These are phyloP conservation scores for Asterochloris erici DNA, from an alignment of 139 green algal species.

Conservation along the genomic window DNA sequence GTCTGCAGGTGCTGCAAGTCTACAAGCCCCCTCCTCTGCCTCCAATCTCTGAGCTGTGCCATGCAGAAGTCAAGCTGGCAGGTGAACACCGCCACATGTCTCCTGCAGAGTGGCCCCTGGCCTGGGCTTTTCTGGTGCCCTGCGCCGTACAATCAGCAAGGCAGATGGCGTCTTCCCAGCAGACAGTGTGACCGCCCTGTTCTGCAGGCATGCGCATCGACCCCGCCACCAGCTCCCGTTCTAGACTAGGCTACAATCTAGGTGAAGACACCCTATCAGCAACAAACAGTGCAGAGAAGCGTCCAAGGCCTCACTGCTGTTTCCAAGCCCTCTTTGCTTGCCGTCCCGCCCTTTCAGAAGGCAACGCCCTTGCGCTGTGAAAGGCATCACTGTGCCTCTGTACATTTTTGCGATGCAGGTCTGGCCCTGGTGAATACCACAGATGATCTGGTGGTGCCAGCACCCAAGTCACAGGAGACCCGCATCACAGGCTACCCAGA, in stretches of 20 bases:
- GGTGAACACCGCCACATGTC: constrained; percentile 29
- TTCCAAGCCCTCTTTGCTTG: not conserved
- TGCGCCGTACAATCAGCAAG: not conserved
- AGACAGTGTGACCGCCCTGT: not conserved
- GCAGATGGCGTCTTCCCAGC: not conserved
- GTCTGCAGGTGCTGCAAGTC: constrained; percentile 77
- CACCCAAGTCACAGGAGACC: constrained; percentile 21
- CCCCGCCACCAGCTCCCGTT: constrained; percentile 64
- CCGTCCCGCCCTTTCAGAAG: not conserved
- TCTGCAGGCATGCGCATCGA: constrained; percentile 85
- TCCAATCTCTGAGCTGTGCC: constrained; percentile 85
- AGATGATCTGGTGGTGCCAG: constrained; percentile 44
- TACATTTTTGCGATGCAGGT: not conserved
- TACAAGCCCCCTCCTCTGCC: constrained; percentile 71
- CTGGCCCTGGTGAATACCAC: constrained; percentile 37
- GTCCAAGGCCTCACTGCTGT: not conserved
- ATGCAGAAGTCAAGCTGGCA: constrained; percentile 93
- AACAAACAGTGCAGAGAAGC: not conserved
- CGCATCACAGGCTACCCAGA: constrained; percentile 69
- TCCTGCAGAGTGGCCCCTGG: too few species aligned
- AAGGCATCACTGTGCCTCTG: not conserved
- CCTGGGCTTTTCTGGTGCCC: too few species aligned
- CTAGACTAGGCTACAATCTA: constrained; percentile 76
- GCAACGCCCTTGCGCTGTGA: too few species aligned
- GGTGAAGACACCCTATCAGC: constrained; percentile 1